Evolutionary conservation across 2,329 filamentous ascomycete species (phyloP).

Genomic region (Penicillium rolfsii): DNA sequence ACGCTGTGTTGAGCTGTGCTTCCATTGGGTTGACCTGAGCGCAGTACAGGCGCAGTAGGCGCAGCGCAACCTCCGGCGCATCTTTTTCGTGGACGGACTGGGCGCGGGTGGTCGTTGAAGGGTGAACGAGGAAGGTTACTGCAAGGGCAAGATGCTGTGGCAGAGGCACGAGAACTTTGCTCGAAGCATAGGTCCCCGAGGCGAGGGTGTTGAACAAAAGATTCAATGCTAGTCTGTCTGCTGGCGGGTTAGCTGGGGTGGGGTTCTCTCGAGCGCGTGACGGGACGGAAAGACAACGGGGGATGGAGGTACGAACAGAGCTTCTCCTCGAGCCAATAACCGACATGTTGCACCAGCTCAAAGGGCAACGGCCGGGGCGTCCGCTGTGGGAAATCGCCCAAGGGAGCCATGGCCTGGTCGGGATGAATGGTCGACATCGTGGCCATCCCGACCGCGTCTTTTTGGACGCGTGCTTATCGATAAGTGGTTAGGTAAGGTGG

Average conservation of each 20-base stretch:
- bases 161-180: slow-evolving; percentile 66
- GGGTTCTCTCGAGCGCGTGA: background rate
- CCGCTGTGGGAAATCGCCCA: slow-evolving; percentile 51
- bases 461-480: slow-evolving; percentile 26
- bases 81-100: slow-evolving; percentile 62
- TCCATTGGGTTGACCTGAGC: slow-evolving; percentile 69
- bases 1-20: slow-evolving; percentile 70
- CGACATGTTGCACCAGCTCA: slow-evolving; percentile 67
- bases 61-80: slow-evolving; percentile 68
- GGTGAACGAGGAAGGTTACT: slow-evolving; percentile 82
- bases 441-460: slow-evolving; percentile 10
- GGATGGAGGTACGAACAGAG: slow-evolving; percentile 57
- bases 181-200: slow-evolving; percentile 40
- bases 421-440: slow-evolving; percentile 14
- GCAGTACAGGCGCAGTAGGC: slow-evolving; percentile 70
- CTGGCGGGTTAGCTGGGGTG: slow-evolving; percentile 11
- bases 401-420: slow-evolving; percentile 25
- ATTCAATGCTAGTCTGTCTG: slow-evolving; percentile 62
- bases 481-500: slow-evolving; percentile 22
- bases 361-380: slow-evolving; percentile 61
- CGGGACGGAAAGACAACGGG: background rate
- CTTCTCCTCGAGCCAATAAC: slow-evolving; percentile 75
- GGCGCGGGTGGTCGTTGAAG: slow-evolving; percentile 73
- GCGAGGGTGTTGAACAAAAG: slow-evolving; percentile 58
- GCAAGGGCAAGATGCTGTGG: slow-evolving; percentile 74